Base-by-base conservation (phyloP, 106 monocot species). In the Posidonia australis region DNA sequence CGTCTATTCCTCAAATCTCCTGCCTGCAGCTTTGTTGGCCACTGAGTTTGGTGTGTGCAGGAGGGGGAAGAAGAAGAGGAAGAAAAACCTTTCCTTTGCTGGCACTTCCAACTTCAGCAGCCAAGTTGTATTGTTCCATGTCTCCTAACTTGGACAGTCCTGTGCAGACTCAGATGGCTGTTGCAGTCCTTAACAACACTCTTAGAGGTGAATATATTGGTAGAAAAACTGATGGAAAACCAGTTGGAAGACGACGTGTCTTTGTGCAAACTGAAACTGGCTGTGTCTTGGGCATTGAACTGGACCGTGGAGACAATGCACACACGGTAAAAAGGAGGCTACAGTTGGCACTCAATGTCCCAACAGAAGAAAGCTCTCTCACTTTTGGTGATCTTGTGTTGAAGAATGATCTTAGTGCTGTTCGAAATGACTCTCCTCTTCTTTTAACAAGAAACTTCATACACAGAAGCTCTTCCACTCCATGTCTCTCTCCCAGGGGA, bases 81-180 rank as follows among this genome's bases (percentile, higher is more conserved):
- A 69, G 54, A 44, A 51, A 28, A 23, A 4, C 62, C 36, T 67
- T 28, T 30, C 43, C 69, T 46, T 47, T 44, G 61, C 41, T 53
- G 56, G 21, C 42, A 5, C 47, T 57, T 13, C 77, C 59, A 52
- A 55, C 55, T 45, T 61, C 42, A 61, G 46, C 41, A 44, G 49
- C 49, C 12, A 43, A 10, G 25, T 54, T 27, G 29, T 13, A 9
- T 43, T 28, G 18, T 44, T 59, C 65, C 63, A 82, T 86, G 89
- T 70, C 80, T 71, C 82, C 67, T 70, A 80, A 80, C 44, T 58
- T 79, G 63, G 81, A 85, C 62, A 78, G 80, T 67, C 83, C 88
- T 57, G 81, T 88, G 53, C 82, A 83, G 76, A 90, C 89, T 22
- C 89, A 90, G 67, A 82, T 86, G 85, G 82, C 89, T 5, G 77